Evolutionary conservation across 495 filamentous ascomycete genomes (phyloP).

Genomic region (Penicillium taxi): DNA sequence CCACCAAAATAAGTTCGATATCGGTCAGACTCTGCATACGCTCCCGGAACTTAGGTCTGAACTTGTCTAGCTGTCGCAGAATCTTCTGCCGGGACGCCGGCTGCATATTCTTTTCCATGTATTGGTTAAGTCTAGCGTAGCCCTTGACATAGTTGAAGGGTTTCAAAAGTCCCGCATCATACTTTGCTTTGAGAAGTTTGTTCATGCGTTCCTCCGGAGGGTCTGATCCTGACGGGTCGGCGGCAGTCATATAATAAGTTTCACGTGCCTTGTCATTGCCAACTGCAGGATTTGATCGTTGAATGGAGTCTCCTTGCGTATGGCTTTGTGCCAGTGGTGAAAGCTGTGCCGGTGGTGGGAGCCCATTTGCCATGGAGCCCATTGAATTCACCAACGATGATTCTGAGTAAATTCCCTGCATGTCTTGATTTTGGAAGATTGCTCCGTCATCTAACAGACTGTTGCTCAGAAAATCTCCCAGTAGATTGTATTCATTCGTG

Average conservation of each 20-base stretch:
- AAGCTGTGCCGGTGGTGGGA: constrained; percentile 31
- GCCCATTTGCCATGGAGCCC: constrained; percentile 28
- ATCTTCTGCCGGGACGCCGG: constrained; percentile 77
- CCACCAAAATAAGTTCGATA: constrained; percentile 84
- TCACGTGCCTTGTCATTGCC: constrained; percentile 79
- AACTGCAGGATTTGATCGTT: constrained; percentile 50
- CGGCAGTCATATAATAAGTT: constrained; percentile 90
- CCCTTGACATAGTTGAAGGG: constrained; percentile 98
- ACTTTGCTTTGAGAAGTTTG: constrained; percentile 87
- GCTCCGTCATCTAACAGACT: constrained; percentile 74
- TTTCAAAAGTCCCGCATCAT: constrained; percentile 86
- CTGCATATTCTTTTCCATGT: constrained; percentile 83
- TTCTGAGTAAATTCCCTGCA: constrained; percentile 48
- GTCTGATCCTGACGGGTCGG: constrained; percentile 87
- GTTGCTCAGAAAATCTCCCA: constrained; percentile 91
- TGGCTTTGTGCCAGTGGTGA: constrained; percentile 33
- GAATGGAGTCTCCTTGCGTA: constrained; percentile 48
- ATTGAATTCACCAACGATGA: constrained; percentile 46
- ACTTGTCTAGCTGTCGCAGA: constrained; percentile 78
- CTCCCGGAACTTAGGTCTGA: constrained; percentile 92
- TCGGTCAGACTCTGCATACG: constrained; percentile 86
- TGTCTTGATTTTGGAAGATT: constrained; percentile 55
- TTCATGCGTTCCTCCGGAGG: constrained; percentile 92
- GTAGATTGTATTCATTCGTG: constrained; percentile 87
- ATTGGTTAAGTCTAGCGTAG: constrained; percentile 77